Evolutionary conservation across 2,329 filamentous ascomycete species (phyloP).

Genomic region (Aspergillus hortae): DNA sequence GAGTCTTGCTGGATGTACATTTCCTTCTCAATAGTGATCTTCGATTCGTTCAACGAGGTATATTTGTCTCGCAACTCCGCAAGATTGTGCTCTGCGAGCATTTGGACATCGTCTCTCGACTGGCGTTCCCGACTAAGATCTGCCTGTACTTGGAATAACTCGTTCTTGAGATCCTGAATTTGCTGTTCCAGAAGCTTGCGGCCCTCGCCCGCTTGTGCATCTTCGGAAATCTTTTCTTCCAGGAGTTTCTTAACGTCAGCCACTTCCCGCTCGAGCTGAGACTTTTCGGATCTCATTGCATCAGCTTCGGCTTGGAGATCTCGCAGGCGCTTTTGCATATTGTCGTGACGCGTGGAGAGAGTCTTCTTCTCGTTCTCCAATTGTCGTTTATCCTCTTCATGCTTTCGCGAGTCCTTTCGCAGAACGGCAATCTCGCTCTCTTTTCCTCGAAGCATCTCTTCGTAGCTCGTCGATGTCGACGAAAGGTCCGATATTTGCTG

Average conservation of each 20-base stretch:
- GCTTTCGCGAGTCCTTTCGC: constrained; percentile 77
- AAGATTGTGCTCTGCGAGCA: constrained; percentile 86
- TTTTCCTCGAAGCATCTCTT: constrained; percentile 88
- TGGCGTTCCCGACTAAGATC: constrained; percentile 89
- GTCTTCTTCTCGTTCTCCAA: constrained; percentile 75
- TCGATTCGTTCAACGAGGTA: constrained; percentile 82
- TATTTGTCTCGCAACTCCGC: constrained; percentile 79
- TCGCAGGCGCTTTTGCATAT: constrained; percentile 69
- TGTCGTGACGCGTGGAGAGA: constrained; percentile 73
- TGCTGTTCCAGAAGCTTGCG: constrained; percentile 81
- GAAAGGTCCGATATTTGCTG: constrained; percentile 84
- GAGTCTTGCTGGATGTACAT: constrained; percentile 94
- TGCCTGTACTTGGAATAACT: constrained; percentile 79
- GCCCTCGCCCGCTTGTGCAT: constrained; percentile 77
- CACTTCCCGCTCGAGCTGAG: constrained; percentile 81
- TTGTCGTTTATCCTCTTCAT: constrained; percentile 72
- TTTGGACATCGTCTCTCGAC: constrained; percentile 87
- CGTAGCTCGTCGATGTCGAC: constrained; percentile 88
- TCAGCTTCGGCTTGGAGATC: constrained; percentile 86
- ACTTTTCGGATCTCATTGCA: constrained; percentile 78
- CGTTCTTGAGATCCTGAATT: constrained; percentile 78
- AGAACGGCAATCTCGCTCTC: constrained; percentile 88
- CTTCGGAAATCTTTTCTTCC: constrained; percentile 83
- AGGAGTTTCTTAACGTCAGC: constrained; percentile 82
- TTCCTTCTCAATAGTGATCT: constrained; percentile 97